phyloP scores from a whole-genome alignment of 2,329 filamentous ascomycete species.

The Ascochyta fabae region DNA sequence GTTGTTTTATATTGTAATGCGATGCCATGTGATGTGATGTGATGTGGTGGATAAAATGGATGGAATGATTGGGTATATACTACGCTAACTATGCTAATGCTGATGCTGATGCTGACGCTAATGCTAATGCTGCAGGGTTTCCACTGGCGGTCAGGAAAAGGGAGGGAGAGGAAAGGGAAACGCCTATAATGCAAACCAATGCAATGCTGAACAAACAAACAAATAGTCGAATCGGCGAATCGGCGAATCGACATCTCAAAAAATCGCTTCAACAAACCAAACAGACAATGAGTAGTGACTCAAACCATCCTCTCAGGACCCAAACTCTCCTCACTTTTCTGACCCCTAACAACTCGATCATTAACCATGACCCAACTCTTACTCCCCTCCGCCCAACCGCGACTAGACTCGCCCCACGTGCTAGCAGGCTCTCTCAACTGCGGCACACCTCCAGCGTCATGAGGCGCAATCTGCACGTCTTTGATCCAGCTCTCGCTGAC shows the following conservation, averaged over 20 bases:
- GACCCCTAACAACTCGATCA: neutral
- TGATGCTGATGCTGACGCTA: too few species aligned
- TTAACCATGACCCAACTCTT: constrained; percentile 3
- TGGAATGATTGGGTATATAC: neutral
- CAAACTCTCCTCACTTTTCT: neutral
- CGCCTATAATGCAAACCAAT: neutral
- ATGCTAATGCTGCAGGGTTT: too few species aligned
- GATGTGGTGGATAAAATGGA: too few species aligned
- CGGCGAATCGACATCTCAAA: too few species aligned
- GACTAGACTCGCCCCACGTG: neutral
- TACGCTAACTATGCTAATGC: neutral
- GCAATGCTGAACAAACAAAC: too few species aligned
- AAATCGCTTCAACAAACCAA: too few species aligned
- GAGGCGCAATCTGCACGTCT: neutral
- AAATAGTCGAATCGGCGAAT: too few species aligned
- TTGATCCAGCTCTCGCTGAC: constrained; percentile 8
- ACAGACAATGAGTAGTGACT: too few species aligned
- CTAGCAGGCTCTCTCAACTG: neutral
- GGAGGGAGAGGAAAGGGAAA: neutral
- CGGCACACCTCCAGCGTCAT: neutral
- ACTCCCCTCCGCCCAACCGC: constrained; percentile 1
- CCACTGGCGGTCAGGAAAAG: too few species aligned
- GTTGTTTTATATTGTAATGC: too few species aligned
- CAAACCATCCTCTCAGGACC: neutral
- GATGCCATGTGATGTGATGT: too few species aligned